These are phyloP conservation scores for Cercospora nicotianae DNA, from an alignment of 2,329 filamentous ascomycete species.

Conservation along the genomic window DNA sequence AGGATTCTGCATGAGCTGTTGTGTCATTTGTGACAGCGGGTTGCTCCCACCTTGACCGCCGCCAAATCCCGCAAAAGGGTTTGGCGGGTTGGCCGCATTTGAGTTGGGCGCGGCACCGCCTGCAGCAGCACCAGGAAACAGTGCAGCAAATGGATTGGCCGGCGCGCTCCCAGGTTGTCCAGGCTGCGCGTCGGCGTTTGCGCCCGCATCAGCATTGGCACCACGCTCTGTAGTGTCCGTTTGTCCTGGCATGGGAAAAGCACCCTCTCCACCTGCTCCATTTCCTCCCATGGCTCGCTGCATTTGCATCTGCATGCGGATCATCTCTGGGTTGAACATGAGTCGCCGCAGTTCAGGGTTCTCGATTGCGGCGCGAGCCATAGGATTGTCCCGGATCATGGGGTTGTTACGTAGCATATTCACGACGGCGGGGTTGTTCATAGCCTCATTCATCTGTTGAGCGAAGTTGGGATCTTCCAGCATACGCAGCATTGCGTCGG, in stretches of 20 bases:
- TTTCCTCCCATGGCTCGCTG: conserved; percentile 63
- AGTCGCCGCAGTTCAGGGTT: conserved; percentile 87
- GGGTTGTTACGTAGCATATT: conserved; percentile 68
- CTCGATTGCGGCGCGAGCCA: conserved; percentile 81
- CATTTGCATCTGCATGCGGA: conserved; percentile 80
- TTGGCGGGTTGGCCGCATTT: conserved; percentile 45
- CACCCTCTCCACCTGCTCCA: conserved; percentile 49
- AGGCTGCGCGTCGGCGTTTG: conserved; percentile 30
- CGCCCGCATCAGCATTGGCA: conserved; percentile 30
- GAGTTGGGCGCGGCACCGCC: conserved; percentile 35
- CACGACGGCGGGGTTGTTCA: conserved; percentile 91
- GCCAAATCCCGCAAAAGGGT: conserved; percentile 67
- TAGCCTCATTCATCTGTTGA: conserved; percentile 86
- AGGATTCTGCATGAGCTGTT: conserved; percentile 58
- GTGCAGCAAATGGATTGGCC: conserved; percentile 61
- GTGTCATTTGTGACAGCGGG: conserved; percentile 50
- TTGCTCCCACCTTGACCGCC: conserved; percentile 39
- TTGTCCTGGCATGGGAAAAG: conserved; percentile 86
- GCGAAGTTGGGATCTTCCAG: conserved; percentile 85
- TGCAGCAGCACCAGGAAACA: conserved; percentile 49
- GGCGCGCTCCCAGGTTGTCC: conserved; percentile 33
- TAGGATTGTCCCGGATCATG: conserved; percentile 85
- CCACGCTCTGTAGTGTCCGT: conserved; percentile 74
- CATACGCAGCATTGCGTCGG: conserved; percentile 80
- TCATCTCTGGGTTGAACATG: conserved; percentile 85